Percentiles rank a stretch among this genome's conserved stretches.
Conservation (phyloP, 345 rosid species). For the sweet orange (Citrus sinensis) region DNA sequence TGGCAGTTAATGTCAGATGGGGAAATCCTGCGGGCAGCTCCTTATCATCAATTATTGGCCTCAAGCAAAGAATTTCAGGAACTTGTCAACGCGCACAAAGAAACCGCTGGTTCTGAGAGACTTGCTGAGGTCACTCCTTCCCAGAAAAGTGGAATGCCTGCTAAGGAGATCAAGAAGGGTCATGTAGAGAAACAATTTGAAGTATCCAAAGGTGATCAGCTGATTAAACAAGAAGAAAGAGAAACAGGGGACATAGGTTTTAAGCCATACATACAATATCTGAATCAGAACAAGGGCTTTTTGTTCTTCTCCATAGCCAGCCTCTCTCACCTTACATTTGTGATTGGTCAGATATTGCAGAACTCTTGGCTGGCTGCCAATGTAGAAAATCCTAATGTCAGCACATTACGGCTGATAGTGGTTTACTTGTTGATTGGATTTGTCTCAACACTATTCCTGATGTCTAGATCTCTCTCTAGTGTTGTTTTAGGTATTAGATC, state of each 20-base stretch:
- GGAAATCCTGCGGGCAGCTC: constrained; percentile 64
- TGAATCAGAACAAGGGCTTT: constrained; percentile 59
- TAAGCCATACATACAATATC: constrained; percentile 69
- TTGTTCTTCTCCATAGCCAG: constrained; percentile 43
- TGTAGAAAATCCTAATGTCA: constrained; percentile 58
- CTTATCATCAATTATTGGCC: constrained; percentile 62
- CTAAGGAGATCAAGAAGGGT: constrained; percentile 56
- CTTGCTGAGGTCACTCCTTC: constrained; percentile 39
- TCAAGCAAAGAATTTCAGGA: constrained; percentile 72
- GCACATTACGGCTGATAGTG: constrained; percentile 44
- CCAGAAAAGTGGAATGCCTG: constrained; percentile 24
- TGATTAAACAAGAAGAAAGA: constrained; percentile 80
- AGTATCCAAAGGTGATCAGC: constrained; percentile 53
- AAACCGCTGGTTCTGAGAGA: constrained; percentile 85
- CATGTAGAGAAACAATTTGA: constrained; percentile 37
- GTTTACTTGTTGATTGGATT: constrained; percentile 58
- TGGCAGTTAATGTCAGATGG: constrained; percentile 89
- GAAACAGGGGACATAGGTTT: constrained; percentile 81
- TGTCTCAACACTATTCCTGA: constrained; percentile 32
- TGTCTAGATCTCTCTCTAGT: constrained; percentile 40
- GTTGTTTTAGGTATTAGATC: constrained; percentile 51
- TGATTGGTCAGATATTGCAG: constrained; percentile 50
- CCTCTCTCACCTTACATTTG: constrained; percentile 42
- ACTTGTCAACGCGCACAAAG: constrained; percentile 89
- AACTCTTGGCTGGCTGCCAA: constrained; percentile 82